These are phyloP conservation scores for Rhododendron simsii DNA, from an alignment of 148 eudicot genomes.

Conservation along the genomic window DNA sequence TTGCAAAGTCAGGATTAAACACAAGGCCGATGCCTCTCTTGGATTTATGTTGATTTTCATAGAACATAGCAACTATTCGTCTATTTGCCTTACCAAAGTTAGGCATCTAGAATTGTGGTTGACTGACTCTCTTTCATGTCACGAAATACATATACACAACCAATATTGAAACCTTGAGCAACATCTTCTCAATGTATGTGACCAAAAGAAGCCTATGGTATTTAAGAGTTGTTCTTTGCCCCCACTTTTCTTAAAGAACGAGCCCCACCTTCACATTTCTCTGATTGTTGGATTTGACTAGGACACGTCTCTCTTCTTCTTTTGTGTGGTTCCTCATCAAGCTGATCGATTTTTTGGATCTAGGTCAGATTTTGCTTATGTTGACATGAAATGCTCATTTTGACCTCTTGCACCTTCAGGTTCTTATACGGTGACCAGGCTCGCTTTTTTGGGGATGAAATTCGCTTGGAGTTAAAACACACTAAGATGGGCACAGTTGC, in stretches of 20 bases:
- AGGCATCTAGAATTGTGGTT: neutral
- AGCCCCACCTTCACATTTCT: neutral
- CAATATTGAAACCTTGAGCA: neutral
- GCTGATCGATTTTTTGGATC: neutral
- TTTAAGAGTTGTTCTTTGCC: neutral
- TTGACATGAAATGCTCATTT: slow-evolving; percentile 1
- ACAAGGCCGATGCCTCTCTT: neutral
- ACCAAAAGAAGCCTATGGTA: neutral
- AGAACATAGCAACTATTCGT: neutral
- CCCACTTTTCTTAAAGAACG: neutral
- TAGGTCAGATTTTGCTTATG: neutral
- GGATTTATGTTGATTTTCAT: neutral
- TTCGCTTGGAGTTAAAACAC: slow-evolving; percentile 78
- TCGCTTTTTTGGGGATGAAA: slow-evolving; percentile 86
- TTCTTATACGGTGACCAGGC: slow-evolving; percentile 88
- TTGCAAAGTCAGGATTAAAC: neutral
- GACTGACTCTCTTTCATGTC: neutral
- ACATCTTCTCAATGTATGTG: neutral
- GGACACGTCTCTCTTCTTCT: neutral
- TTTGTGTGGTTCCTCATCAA: neutral
- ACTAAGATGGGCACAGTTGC: slow-evolving; percentile 81
- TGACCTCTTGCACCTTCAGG: slow-evolving; percentile 34
- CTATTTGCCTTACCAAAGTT: neutral
- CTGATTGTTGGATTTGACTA: neutral
- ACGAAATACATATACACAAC: neutral